phyloP scores from a whole-genome alignment of 441 rosid species.

The Lepidium campestre region DNA sequence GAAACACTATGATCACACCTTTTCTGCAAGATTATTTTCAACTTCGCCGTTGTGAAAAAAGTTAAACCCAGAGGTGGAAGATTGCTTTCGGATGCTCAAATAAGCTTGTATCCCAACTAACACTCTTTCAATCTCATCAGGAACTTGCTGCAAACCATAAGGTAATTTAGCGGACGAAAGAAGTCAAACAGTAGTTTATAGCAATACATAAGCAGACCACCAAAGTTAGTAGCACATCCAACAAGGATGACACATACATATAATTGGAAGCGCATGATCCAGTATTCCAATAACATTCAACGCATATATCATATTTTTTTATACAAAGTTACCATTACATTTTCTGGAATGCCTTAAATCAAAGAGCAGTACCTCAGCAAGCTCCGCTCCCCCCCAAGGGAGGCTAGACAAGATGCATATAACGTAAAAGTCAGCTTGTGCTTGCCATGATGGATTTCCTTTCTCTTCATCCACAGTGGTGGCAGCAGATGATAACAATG shows the following conservation, averaged over 20 bases:
- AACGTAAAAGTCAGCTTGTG: conserved; percentile 90
- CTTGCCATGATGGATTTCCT: conserved; percentile 98
- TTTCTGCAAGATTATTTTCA: conserved; percentile 44
- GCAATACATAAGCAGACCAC: not conserved
- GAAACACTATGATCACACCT: conserved; percentile 39
- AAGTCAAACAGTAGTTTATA: not conserved
- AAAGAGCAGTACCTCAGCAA: conserved; percentile 60
- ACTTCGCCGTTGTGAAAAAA: conserved; percentile 64
- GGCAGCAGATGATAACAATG: conserved; percentile 92
- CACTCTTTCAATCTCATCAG: conserved; percentile 94
- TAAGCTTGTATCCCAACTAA: conserved; percentile 93
- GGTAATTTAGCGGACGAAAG: not conserved
- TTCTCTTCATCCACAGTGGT: conserved; percentile 96
- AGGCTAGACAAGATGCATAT: conserved; percentile 89
- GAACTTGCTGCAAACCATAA: conserved; percentile 73
- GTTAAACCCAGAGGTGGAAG: conserved; percentile 60
- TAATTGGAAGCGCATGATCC: not conserved
- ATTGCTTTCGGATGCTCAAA: conserved; percentile 84
- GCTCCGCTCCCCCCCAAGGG: conserved; percentile 99
- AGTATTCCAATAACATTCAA: not conserved
- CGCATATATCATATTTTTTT: not conserved
- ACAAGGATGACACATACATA: not conserved
- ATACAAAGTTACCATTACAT: not conserved
- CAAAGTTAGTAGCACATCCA: not conserved
- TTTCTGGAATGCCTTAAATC: not conserved